Evolutionary conservation across 208 protist genomes (phyloP), one percentile per base, ranked within the genome.

Genomic region (Leishmania gerbilli): DNA sequence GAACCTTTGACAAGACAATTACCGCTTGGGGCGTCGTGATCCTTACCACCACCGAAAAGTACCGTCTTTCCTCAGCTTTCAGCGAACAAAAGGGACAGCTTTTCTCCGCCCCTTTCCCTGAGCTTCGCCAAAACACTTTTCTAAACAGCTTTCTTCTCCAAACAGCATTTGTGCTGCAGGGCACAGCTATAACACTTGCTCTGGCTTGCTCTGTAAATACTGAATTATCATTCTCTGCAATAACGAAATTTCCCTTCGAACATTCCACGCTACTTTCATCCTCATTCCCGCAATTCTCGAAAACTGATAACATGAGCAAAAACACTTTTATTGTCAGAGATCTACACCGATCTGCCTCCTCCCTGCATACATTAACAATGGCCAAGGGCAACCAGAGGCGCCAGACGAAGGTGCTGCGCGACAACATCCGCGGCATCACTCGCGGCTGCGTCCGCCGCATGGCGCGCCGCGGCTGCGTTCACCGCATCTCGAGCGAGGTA

Each of bases 361-460:
- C 58, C 0, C 24, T 2, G 0, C 58, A 11, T 62, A 13, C 6
- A 15, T 13, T 27, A 13, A 11, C 58, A 0, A 11, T 62, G 19
- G 58, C 24, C 19, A 62, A 31, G 58, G 27, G 56, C 7, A 31
- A 7, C 56, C 24, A 62, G 24, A 62, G 27, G 24, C 56, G 56
- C 24, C 56, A 62, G 56, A 62, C 13, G 56, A 62, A 62, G 27
- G 24, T 64, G 58, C 58, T 64, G 58, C 58, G 56, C 58, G 58
- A 64, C 58, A 64, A 64, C 58, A 64, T 64, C 58, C 89, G 91
- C 77, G 93, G 92, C 79, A 58, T 58, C 17, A 58, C 53, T 0
- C 53, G 53, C 53, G 53, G 53, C 53, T 94, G 96, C 83, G 94
- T 98, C 79, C 97, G 97, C 86, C 92, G 96, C 84, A 98, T 98